Conservation (phyloP, 2,329 filamentous ascomycete species). For the Aureobasidium sp. region DNA sequence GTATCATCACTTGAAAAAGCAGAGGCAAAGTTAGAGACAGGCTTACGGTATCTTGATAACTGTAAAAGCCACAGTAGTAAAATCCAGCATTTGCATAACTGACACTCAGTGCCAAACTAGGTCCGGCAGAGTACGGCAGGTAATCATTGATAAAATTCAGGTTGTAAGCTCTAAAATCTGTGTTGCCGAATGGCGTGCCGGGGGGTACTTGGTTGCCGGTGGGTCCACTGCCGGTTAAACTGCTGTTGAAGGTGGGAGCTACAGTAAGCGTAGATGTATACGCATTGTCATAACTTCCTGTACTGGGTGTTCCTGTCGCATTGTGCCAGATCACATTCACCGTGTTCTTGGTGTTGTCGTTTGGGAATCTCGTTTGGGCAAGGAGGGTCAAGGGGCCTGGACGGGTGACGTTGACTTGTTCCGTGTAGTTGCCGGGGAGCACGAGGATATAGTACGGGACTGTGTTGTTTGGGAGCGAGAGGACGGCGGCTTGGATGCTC, state of each 20-base stretch:
- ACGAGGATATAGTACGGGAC: slow-evolving; percentile 49
- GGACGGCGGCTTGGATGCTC: slow-evolving; percentile 41
- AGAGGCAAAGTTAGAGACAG: no score
- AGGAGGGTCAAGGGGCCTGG: slow-evolving; percentile 52
- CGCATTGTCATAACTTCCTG: slow-evolving; percentile 48
- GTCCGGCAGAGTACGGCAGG: slow-evolving; percentile 44
- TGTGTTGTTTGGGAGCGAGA: slow-evolving; percentile 38
- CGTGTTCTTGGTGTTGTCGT: slow-evolving; percentile 38
- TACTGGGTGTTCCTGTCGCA: slow-evolving; percentile 40
- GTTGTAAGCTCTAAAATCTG: slow-evolving; percentile 58
- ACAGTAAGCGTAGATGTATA: slow-evolving; percentile 54
- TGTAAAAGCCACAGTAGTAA: slow-evolving; percentile 57
- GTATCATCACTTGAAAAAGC: neutral
- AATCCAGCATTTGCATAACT: slow-evolving; percentile 58
- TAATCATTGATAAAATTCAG: slow-evolving; percentile 56
- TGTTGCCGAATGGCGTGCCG: slow-evolving; percentile 54
- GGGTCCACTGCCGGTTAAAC: slow-evolving; percentile 52
- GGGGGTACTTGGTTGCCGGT: slow-evolving; percentile 52
- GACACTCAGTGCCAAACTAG: slow-evolving; percentile 51
- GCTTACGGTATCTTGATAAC: slow-evolving; percentile 54
- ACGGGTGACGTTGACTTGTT: slow-evolving; percentile 58
- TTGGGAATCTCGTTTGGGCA: slow-evolving; percentile 45
- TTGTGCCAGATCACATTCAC: slow-evolving; percentile 52
- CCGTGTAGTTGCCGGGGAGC: slow-evolving; percentile 50
- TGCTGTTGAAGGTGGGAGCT: slow-evolving; percentile 54